Evolutionary conservation across 495 filamentous ascomycete species (phyloP), one percentile per base, ranked within the genome.

Genomic region (Hyaloscypha hepaticicola): DNA sequence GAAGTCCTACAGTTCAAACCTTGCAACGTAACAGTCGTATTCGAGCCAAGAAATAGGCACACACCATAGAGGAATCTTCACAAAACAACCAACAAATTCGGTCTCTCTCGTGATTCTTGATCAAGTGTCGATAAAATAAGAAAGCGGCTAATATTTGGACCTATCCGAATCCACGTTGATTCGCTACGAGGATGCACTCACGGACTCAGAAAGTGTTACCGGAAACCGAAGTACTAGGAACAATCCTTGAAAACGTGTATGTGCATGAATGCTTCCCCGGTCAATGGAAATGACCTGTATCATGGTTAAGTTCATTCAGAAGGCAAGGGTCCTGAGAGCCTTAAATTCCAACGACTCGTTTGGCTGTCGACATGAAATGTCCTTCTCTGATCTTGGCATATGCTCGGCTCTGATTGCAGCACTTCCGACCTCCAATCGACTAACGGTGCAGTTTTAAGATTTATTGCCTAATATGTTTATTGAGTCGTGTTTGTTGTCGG

Each of bases 41-140:
- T 45, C 12, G 38, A 16, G 16, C 38, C 38, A 45, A 14, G 38
- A 45, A 45, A 45, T 45, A 33, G 12, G 38, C 38, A 45, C 11
- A 45, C 38, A 45, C 19, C 38, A 45, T 14, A 16, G 19, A 3
- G 19, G 19, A 45, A 14, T 0, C 50, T 53, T 21, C n/a, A 53
- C 1, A 7, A 24, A 53, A 12, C 26, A 8, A 24, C 26, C n/a
- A 28, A 26, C 6, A 6, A 25, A 0, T 28, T 5, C 7, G 7
- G 16, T 8, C 12, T 5, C 2, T 56, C 53, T 31, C 25, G 53
- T 31, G 53, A 56, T 31, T n/a, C 24, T n/a, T 6, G 24, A 19
- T 2, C 19, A 26, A 56, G 53, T 56, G 53, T 28, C 53, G 53
- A 56, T 56, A 28, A n/a, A 56, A 56, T 56, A 56, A 56, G 53